Percentiles rank a stretch among this genome's conserved stretches.
These are phyloP conservation scores for Fomitopsis pulvina DNA, from an alignment of 768 basidiomycete genomes.

Conservation along the genomic window DNA sequence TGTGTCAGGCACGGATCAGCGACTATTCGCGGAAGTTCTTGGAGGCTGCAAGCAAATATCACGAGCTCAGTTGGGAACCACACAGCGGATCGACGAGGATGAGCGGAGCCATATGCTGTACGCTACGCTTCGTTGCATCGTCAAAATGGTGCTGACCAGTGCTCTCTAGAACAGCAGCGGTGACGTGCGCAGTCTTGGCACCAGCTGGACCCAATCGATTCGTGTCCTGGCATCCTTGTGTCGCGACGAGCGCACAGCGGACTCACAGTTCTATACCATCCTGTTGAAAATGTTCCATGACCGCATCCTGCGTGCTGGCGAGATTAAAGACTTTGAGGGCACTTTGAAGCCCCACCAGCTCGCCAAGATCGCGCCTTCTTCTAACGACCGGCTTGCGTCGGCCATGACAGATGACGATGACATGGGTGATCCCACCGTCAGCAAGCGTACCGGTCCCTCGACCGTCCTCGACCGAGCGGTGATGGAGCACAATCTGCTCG, in stretches of 20 bases:
- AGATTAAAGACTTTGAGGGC: slow-evolving; percentile 85
- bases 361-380: slow-evolving; percentile 81
- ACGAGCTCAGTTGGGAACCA: slow-evolving; percentile 86
- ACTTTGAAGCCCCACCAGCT: slow-evolving; percentile 90
- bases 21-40: slow-evolving; percentile 91
- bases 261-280: slow-evolving; percentile 81
- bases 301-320: slow-evolving; percentile 85
- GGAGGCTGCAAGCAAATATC: slow-evolving; percentile 91
- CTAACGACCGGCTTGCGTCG: slow-evolving; percentile 75
- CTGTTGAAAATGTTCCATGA: slow-evolving; percentile 98
- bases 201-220: slow-evolving; percentile 94
- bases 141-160: slow-evolving; percentile 2
- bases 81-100: slow-evolving; percentile 92
- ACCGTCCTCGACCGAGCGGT: slow-evolving; percentile 97
- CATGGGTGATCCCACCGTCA: slow-evolving; percentile 45
- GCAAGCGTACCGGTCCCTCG: slow-evolving; percentile 84
- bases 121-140: slow-evolving; percentile 22
- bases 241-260: slow-evolving; percentile 83
- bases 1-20: slow-evolving; percentile 90
- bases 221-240: slow-evolving; percentile 89
- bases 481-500: slow-evolving; percentile 97
- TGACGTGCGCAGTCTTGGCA: slow-evolving; percentile 93
- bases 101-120: slow-evolving; percentile 90
- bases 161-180: slow-evolving; percentile 67
- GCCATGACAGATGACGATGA: slow-evolving; percentile 51